A percentile compares a stretch with the other conserved stretches of the same genome.
phyloP scores from a whole-genome alignment of 148 eudicot species.

The Dianthus caryophyllus region DNA sequence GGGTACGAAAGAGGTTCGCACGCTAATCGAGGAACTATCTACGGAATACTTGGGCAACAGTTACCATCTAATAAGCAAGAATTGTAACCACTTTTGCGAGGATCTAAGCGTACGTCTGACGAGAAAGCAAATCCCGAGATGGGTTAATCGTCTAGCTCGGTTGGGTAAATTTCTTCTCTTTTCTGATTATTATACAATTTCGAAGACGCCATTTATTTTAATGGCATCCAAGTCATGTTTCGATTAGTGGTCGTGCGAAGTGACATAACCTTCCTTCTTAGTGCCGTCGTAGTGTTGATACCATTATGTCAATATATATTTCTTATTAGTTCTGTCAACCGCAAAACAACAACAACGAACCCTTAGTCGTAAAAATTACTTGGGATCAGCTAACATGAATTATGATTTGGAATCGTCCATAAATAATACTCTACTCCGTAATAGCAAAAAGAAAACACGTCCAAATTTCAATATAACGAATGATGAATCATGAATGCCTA shows the following conservation, averaged over 20 bases:
- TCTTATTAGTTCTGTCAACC: background rate
- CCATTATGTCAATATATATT: background rate
- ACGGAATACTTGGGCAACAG: constrained; percentile 55
- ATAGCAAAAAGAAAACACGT: background rate
- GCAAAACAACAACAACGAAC: too few species aligned
- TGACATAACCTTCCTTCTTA: constrained; percentile 16
- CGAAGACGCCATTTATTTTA: background rate
- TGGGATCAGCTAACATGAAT: background rate
- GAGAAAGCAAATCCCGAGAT: constrained; percentile 62
- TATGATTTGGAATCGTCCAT: background rate
- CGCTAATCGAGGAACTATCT: constrained; percentile 60
- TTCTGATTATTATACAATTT: background rate
- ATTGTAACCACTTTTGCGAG: constrained; percentile 82
- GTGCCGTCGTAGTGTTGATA: constrained; percentile 1
- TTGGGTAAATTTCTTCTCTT: constrained; percentile 30
- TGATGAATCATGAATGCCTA: background rate
- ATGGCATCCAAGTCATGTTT: constrained; percentile 24
- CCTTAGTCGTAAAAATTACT: too few species aligned
- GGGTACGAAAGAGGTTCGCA: constrained; percentile 51
- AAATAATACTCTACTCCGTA: too few species aligned
- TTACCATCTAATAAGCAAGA: constrained; percentile 69
- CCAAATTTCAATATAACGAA: background rate
- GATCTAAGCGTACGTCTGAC: constrained; percentile 53
- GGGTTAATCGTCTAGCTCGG: constrained; percentile 64
- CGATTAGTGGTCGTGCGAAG: constrained; percentile 15